phyloP scores from a whole-genome alignment of 1,139 yeast species.

The Zygosaccharomyces pseudobailii region DNA sequence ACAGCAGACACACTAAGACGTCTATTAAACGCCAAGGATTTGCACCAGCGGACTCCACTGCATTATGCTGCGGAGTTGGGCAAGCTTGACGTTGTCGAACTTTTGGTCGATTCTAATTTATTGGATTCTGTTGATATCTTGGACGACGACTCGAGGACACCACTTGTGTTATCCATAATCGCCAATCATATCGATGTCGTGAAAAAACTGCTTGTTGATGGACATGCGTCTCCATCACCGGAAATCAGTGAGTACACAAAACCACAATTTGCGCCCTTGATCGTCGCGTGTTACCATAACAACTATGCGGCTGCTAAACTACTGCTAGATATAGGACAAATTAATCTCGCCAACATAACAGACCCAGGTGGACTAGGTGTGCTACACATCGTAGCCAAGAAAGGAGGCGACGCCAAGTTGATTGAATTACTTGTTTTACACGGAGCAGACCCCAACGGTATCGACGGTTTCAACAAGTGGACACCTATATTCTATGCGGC shows the following conservation, averaged over 20 bases:
- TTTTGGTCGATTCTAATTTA: constrained; percentile 34
- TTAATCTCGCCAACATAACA: constrained; percentile 41
- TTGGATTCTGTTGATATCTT: constrained; percentile 40
- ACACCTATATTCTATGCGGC: constrained; percentile 91
- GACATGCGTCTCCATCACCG: constrained; percentile 58
- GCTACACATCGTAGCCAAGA: constrained; percentile 80
- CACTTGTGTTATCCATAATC: constrained; percentile 73
- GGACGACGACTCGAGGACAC: constrained; percentile 75
- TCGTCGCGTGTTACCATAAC: constrained; percentile 86
- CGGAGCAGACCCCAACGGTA: constrained; percentile 74
- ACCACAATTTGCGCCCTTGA: constrained; percentile 74
- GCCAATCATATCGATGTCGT: constrained; percentile 58
- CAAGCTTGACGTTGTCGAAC: constrained; percentile 49
- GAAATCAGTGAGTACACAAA: constrained; percentile 42
- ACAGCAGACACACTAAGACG: constrained; percentile 20
- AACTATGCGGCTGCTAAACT: constrained; percentile 65
- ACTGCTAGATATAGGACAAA: constrained; percentile 40
- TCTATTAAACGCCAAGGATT: constrained; percentile 41
- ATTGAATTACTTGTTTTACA: constrained; percentile 62
- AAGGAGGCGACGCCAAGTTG: constrained; percentile 63
- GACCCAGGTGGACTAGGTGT: constrained; percentile 90
- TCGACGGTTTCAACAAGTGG: constrained; percentile 89
- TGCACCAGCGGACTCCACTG: constrained; percentile 75
- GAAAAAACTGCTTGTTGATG: constrained; percentile 31
- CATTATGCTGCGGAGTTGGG: constrained; percentile 83